phyloP scores from a whole-genome alignment of 805 yeast species.

The Komagataella kurtzmanii region DNA sequence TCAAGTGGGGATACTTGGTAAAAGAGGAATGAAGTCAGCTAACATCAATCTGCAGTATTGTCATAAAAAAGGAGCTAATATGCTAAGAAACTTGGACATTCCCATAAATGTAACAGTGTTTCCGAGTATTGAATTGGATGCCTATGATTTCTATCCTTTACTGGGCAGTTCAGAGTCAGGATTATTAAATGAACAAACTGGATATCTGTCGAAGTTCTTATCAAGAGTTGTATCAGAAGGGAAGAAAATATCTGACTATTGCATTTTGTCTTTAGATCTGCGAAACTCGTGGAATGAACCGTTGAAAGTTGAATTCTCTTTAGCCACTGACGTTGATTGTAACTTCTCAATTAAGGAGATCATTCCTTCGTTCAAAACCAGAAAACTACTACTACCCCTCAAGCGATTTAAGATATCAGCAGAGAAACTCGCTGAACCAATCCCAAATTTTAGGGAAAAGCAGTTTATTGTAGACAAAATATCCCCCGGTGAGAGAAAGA shows the following conservation, averaged over 20 bases:
- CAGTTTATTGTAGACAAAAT: conserved; percentile 56
- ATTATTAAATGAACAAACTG: conserved; percentile 11
- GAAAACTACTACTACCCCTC: conserved; percentile 61
- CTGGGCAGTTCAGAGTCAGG: conserved; percentile 12
- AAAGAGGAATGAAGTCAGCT: conserved; percentile 59
- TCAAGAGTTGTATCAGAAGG: conserved; percentile 15
- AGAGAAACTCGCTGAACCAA: conserved; percentile 30
- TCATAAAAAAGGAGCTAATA: conserved; percentile 17
- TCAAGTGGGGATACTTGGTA: conserved; percentile 51
- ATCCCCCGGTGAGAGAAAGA: conserved; percentile 40
- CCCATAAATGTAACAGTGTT: conserved; percentile 62
- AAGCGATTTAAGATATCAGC: conserved; percentile 33
- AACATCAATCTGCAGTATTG: conserved; percentile 49
- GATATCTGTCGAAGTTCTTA: conserved; percentile 19
- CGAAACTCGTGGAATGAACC: conserved; percentile 70
- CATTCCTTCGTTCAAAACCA: conserved; percentile 3
- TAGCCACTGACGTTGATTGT: not conserved
- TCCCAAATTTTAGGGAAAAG: conserved; percentile 59
- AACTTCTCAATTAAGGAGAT: not conserved
- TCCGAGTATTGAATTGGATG: conserved; percentile 60
- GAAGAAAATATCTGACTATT: conserved; percentile 34
- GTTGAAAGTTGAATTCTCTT: conserved; percentile 13
- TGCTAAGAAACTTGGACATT: conserved; percentile 42
- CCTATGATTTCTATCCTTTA: conserved; percentile 63
- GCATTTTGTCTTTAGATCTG: conserved; percentile 59